These are phyloP conservation scores for Fusarium staphyleae DNA, from an alignment of 2,329 filamentous ascomycete genomes.

Conservation along the genomic window DNA sequence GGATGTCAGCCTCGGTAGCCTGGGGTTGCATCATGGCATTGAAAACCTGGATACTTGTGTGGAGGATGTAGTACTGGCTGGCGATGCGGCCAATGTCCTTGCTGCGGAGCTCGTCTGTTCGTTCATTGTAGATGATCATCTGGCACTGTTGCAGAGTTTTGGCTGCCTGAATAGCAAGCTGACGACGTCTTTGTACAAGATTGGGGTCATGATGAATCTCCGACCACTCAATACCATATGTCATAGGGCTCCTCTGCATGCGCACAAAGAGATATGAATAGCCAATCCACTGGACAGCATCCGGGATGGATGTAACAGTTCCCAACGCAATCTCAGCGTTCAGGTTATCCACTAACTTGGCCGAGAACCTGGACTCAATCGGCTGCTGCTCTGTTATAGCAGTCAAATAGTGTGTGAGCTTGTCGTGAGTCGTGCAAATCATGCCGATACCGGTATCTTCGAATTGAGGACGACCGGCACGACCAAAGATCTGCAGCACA, in stretches of 20 bases:
- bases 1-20: slow-evolving; percentile 87
- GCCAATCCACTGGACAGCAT: slow-evolving; percentile 96
- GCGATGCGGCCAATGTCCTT: slow-evolving; percentile 97
- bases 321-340: slow-evolving; percentile 95
- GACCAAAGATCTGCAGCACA: slow-evolving; percentile 97
- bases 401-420: slow-evolving; percentile 86
- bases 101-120: slow-evolving; percentile 87
- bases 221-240: slow-evolving; percentile 94
- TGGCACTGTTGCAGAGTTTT: slow-evolving; percentile 88
- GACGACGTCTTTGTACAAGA: slow-evolving; percentile 82
- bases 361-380: slow-evolving; percentile 95
- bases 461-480: slow-evolving; percentile 96
- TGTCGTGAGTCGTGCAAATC: slow-evolving; percentile 97
- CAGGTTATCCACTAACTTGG: slow-evolving; percentile 92
- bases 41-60: slow-evolving; percentile 94
- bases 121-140: slow-evolving; percentile 99
- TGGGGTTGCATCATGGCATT: slow-evolving; percentile 90
- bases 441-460: slow-evolving; percentile 98
- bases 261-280: slow-evolving; percentile 98
- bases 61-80: slow-evolving; percentile 94
- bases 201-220: slow-evolving; percentile 89
- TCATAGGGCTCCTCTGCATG: slow-evolving; percentile 90
- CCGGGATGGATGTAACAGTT: slow-evolving; percentile 91
- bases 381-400: slow-evolving; percentile 96
- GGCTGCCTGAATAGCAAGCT: slow-evolving; percentile 88